phyloP scores from a whole-genome alignment of 2,329 filamentous ascomycete genomes.

The Aspergillus spinulosporus region DNA sequence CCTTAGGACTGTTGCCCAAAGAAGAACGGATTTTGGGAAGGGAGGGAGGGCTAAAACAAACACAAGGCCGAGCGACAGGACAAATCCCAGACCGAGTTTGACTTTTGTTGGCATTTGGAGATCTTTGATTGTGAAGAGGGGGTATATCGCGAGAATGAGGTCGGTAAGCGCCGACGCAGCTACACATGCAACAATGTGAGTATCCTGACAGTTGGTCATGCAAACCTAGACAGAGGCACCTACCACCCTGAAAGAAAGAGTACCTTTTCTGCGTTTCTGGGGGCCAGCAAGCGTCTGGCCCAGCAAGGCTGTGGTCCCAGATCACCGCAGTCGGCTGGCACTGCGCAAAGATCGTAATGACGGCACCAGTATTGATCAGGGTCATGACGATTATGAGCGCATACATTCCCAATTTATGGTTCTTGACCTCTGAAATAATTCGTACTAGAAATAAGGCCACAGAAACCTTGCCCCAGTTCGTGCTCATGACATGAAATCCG shows the following conservation, averaged over 20 bases:
- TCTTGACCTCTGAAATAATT: slow-evolving; percentile 14
- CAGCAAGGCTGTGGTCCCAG: slow-evolving; percentile 1
- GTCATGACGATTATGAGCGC: slow-evolving; percentile 5
- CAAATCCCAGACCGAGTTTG: slow-evolving; percentile 14
- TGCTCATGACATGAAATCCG: slow-evolving; percentile 19
- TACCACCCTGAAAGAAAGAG: slow-evolving; percentile 19
- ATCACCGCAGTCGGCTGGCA: slow-evolving; percentile 9
- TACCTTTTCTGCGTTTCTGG: slow-evolving; percentile 11
- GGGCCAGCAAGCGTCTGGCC: slow-evolving; percentile 12
- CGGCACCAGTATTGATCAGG: slow-evolving; percentile 8
- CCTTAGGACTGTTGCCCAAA: too few relatives aligned
- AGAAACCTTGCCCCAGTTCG: slow-evolving; percentile 19
- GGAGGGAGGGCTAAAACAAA: not conserved
- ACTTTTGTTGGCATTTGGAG: slow-evolving; percentile 18
- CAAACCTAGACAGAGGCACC: not conserved
- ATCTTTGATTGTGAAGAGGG: slow-evolving; percentile 12
- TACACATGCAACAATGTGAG: not conserved
- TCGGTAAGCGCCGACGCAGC: slow-evolving; percentile 15
- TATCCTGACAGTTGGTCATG: not conserved
- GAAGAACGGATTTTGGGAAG: not conserved
- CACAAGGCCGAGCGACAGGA: slow-evolving; percentile 20
- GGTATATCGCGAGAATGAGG: slow-evolving; percentile 16
- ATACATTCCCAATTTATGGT: slow-evolving; percentile 12
- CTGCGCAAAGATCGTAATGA: slow-evolving; percentile 17
- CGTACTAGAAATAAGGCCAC: slow-evolving; percentile 19